Evolutionary conservation across 2,329 filamentous ascomycete species (phyloP).

Genomic region (Orbilia brochopaga): DNA sequence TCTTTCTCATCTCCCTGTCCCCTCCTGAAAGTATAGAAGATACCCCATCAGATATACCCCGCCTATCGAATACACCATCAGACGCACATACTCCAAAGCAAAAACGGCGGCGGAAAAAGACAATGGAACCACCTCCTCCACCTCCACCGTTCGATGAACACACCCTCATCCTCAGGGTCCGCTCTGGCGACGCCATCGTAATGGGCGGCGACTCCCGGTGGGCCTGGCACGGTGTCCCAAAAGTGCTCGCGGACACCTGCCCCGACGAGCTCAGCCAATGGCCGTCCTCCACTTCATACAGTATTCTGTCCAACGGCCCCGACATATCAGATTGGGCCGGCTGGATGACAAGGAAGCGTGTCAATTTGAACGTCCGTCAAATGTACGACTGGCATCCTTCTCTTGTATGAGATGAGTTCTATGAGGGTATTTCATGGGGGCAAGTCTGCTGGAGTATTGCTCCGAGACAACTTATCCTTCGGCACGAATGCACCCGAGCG

Average conservation of each 20-base stretch:
- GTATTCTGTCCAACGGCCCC: too few species aligned
- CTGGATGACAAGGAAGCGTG: constrained; percentile 86
- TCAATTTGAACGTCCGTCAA: constrained; percentile 92
- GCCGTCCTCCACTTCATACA: constrained; percentile 57
- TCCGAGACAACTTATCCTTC: too few species aligned
- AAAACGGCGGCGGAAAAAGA: constrained; percentile 55
- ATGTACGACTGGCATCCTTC: too few species aligned
- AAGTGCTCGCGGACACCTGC: constrained; percentile 79
- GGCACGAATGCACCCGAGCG: too few species aligned
- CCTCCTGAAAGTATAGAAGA: constrained; percentile 57
- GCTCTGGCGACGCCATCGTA: constrained; percentile 86
- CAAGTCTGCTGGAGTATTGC: too few species aligned
- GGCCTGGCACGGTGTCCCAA: constrained; percentile 95
- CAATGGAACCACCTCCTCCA: constrained; percentile 16
- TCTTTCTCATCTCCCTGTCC: constrained; percentile 79
- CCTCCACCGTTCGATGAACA: constrained; percentile 53
- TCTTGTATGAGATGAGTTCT: too few species aligned
- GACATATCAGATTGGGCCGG: constrained; percentile 80
- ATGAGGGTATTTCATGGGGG: too few species aligned
- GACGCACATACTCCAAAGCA: constrained; percentile 20
- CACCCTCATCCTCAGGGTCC: constrained; percentile 70
- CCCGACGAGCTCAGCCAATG: constrained; percentile 75
- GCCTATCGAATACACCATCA: background rate
- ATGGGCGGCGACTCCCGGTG: constrained; percentile 83
- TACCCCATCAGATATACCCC: background rate